Conservation (phyloP, 148 eudicot genomes). For the Rhododendron williamsianum region DNA sequence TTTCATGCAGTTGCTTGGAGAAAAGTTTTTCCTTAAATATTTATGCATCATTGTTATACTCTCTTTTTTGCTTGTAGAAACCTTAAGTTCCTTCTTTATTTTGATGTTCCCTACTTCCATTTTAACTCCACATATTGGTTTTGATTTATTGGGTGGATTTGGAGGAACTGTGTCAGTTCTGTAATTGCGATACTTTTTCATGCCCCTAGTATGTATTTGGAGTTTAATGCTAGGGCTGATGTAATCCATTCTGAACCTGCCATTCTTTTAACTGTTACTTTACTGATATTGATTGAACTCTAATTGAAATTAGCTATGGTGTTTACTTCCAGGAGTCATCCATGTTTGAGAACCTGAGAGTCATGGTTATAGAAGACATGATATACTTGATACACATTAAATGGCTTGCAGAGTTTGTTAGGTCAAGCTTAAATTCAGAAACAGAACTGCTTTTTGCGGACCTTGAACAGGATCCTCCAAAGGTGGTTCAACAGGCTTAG, state of each 20-base stretch:
- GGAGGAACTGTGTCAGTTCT: background rate
- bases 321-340: slow-evolving; percentile 52
- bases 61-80: background rate
- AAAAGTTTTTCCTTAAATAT: background rate
- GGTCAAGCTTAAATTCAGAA: slow-evolving; percentile 47
- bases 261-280: background rate
- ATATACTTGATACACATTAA: slow-evolving; percentile 60
- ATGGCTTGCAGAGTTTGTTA: slow-evolving; percentile 58
- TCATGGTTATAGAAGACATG: slow-evolving; percentile 96
- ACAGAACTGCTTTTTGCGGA: slow-evolving; percentile 51
- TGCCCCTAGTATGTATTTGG: background rate
- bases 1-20: background rate
- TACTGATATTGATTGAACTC: background rate
- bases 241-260: background rate
- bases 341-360: slow-evolving; percentile 50
- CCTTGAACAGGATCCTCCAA: slow-evolving; percentile 85
- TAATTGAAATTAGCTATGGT: background rate
- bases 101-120: background rate
- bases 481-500: slow-evolving; percentile 29
- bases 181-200: background rate
- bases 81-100: background rate
- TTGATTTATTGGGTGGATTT: background rate
- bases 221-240: background rate
- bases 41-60: background rate
- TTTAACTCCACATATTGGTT: background rate